Base-by-base conservation (phyloP, 129 eudicot genomes). In the Escallonia rubra region DNA sequence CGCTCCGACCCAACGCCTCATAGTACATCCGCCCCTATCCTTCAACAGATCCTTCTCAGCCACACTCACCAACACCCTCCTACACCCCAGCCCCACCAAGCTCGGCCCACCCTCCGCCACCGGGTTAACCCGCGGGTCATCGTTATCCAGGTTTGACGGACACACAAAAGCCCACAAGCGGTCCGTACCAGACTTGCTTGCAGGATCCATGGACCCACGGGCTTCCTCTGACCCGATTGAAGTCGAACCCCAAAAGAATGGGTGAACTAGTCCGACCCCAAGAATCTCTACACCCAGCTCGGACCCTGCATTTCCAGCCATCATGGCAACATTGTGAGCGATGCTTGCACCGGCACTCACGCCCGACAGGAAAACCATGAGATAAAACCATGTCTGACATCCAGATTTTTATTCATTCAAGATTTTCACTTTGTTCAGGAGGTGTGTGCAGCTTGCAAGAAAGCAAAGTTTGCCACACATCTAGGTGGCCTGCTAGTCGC, bases 41-140 rank as follows among this genome's bases (percentile, higher is more conserved):
- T 62, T 65, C 56, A 70, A 4, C 11, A 14, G 5, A 59, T 76
- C 76, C 8, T 76, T 65, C 56, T 52, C 71, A 0, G 61, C 67
- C 10, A 64, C 59, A 65, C 7, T 10, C 43, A 76, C 66, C 55
- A 76, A 14, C 61, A 70, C 38, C 66, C 59, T 47, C 6, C 48
- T 47, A 58, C 76, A 76, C 57, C 76, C 67, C 2, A 76, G 14
- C 8, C 41, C 42, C 15, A 48, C 14, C 12, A 77, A 41, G 1
- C 50, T 55, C 0, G 62, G 56, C 8, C 65, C 67, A 23, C 48
- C 54, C 4, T 64, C 72, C 16, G 43, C 69, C 7, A 61, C 15
- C n/a, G 76, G 81, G 51, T 76, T 69, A 0, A 76, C 39, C 71
- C 52, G 45, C 5, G 76, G 72, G 44, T 65, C 51, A 53, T 76